These are phyloP conservation scores for Erythrobasidium hasegawianum DNA, from an alignment of 1,284 basidiomycete genomes.

Conservation along the genomic window DNA sequence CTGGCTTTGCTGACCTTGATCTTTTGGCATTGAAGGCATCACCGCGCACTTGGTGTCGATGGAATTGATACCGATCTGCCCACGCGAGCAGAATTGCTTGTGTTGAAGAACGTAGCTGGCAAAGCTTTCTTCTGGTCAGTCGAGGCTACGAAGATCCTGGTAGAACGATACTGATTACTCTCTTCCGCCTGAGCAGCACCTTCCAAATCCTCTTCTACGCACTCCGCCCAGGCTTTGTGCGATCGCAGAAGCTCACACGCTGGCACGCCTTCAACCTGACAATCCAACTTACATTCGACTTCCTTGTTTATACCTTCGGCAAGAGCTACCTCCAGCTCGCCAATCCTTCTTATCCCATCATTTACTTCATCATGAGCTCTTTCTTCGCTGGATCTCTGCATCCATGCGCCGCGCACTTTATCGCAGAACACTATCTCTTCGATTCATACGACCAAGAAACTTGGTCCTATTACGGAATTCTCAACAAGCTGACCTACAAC, in stretches of 20 bases:
- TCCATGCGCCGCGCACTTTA: conserved; percentile 94
- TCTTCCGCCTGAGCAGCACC: conserved; percentile 58
- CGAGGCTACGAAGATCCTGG: neutral
- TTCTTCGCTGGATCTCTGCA: conserved; percentile 96
- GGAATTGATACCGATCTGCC: conserved; percentile 94
- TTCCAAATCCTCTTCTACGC: conserved; percentile 99
- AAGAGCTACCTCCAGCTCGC: conserved; percentile 42
- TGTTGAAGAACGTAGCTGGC: conserved; percentile 89
- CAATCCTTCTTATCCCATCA: conserved; percentile 53
- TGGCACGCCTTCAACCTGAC: conserved; percentile 82
- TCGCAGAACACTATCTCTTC: conserved; percentile 86
- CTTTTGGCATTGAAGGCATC: conserved; percentile 57
- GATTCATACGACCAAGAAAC: conserved; percentile 86
- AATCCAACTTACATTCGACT: conserved; percentile 68
- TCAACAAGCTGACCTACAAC: conserved; percentile 92
- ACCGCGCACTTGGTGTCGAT: conserved; percentile 68
- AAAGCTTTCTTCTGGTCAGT: conserved; percentile 89
- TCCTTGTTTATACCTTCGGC: conserved; percentile 64
- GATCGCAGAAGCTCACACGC: conserved; percentile 69
- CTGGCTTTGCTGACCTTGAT: conserved; percentile 9
- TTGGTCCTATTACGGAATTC: conserved; percentile 89
- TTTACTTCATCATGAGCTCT: conserved; percentile 80
- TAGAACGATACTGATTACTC: conserved; percentile 15
- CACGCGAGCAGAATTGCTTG: conserved; percentile 74
- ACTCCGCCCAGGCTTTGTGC: conserved; percentile 88